phyloP scores from a whole-genome alignment of 257 asterid genomes.

The Solanum sejunctum region DNA sequence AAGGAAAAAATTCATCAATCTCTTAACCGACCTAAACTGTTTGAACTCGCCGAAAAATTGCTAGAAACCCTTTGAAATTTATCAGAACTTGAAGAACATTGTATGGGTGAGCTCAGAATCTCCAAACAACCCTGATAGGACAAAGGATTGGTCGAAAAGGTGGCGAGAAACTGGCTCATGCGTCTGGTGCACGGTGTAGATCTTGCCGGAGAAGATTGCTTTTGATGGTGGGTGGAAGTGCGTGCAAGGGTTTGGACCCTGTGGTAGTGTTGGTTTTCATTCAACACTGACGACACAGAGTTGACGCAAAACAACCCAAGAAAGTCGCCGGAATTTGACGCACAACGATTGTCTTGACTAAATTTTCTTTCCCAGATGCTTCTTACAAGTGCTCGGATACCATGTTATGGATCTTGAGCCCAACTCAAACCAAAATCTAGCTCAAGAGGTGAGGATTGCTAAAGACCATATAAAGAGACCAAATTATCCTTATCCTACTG shows the following conservation, averaged over 20 bases:
- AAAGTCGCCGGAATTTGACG: background rate
- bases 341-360: background rate
- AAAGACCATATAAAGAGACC: background rate
- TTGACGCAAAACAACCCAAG: background rate
- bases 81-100: background rate
- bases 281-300: background rate
- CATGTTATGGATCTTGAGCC: background rate
- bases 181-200: background rate
- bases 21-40: no score
- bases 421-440: background rate
- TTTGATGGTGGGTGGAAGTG: background rate
- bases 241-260: background rate
- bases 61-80: background rate
- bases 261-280: background rate
- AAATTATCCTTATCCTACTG: background rate
- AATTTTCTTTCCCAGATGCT: background rate
- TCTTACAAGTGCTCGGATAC: background rate
- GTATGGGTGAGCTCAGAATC: background rate
- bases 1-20: no score
- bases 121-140: background rate
- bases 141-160: background rate
- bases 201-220: background rate
- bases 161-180: background rate
- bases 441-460: background rate
- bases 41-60: background rate